Evolutionary conservation across 2,329 filamentous ascomycete species (phyloP), one percentile per base, ranked within the genome.

Genomic region (Diatrype stigma): DNA sequence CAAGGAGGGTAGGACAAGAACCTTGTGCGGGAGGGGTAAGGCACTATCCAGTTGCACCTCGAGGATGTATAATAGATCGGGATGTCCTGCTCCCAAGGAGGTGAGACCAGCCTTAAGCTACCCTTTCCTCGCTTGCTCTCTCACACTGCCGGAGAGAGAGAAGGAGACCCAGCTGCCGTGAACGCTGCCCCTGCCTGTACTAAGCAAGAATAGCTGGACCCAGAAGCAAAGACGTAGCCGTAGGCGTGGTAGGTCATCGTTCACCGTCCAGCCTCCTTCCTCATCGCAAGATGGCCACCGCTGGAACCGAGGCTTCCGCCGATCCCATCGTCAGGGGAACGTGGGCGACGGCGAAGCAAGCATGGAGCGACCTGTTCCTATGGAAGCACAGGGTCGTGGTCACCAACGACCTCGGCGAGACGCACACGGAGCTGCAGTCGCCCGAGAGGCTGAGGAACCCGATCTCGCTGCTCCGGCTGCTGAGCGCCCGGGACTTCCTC

Each of bases 351-450:
- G 82, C 84, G 11, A 85, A 80, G 62, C 86, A 89, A 64, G 75
- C 80, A 34, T 75, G 79, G 59, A 66, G 68, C 11, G 86, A 89
- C 60, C 78, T 89, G 53, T 87, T 89, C 73, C 77, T 75, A 60
- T 91, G 86, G 86, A 85, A 87, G 67, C 85, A 90, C 70, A 80
- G 87, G 52, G 83, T 89, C 11, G 80, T 86, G 37, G 75, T 87
- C 51, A 79, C 73, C 49, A 87, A 86, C 56, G 78, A 82, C 28
- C 73, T 77, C 60, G 85, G 85, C 51, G 85, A 90, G 66, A 78
- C 80, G 16, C 74, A 73, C 46, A 81, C 80, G 28, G 86, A 89
- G 68, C 90, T 86, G 86, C 80, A 84, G 55, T 66, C 75, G 19
- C 86, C 87, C 0, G 78, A 83, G 42, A 83, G 79, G 14, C 76